A percentile compares a stretch with the other conserved stretches of the same genome.
Evolutionary conservation across 768 basidiomycete species (phyloP).

Genomic region (Mycena filopes): DNA sequence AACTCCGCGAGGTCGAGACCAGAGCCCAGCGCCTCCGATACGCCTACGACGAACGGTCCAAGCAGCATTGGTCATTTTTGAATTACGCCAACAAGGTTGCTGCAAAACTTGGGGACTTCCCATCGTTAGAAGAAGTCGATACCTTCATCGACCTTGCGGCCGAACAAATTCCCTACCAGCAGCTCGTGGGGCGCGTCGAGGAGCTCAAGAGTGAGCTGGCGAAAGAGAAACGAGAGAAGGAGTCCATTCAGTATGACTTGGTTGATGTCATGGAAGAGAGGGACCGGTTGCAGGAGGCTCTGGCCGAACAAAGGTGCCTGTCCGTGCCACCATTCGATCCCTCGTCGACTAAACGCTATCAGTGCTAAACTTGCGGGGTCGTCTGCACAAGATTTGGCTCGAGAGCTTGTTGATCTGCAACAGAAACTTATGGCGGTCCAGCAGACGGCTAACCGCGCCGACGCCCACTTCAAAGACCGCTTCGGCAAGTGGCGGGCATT

Average conservation of each 20-base stretch:
- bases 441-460: slow-evolving; percentile 52
- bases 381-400: slow-evolving; percentile 23
- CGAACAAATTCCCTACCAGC: slow-evolving; percentile 45
- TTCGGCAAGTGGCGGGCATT: slow-evolving; percentile 55
- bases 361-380: slow-evolving; percentile 16
- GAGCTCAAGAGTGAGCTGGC: slow-evolving; percentile 40
- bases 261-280: slow-evolving; percentile 48
- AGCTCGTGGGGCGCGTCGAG: slow-evolving; percentile 48
- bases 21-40: slow-evolving; percentile 46
- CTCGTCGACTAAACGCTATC: not conserved
- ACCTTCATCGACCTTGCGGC: slow-evolving; percentile 50
- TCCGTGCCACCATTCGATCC: slow-evolving; percentile 1
- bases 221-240: slow-evolving; percentile 16
- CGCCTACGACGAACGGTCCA: slow-evolving; percentile 48
- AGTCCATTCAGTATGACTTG: slow-evolving; percentile 58
- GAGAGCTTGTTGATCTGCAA: slow-evolving; percentile 29
- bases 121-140: slow-evolving; percentile 55
- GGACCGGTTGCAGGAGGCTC: slow-evolving; percentile 9
- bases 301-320: slow-evolving; percentile 14
- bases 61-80: slow-evolving; percentile 50
- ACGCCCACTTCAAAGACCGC: slow-evolving; percentile 55
- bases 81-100: slow-evolving; percentile 53
- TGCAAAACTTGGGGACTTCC: slow-evolving; percentile 52
- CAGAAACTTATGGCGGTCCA: not conserved
- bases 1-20: slow-evolving; percentile 43